Conservation (phyloP, 495 filamentous ascomycete genomes). For the Oidiodendron maius region DNA sequence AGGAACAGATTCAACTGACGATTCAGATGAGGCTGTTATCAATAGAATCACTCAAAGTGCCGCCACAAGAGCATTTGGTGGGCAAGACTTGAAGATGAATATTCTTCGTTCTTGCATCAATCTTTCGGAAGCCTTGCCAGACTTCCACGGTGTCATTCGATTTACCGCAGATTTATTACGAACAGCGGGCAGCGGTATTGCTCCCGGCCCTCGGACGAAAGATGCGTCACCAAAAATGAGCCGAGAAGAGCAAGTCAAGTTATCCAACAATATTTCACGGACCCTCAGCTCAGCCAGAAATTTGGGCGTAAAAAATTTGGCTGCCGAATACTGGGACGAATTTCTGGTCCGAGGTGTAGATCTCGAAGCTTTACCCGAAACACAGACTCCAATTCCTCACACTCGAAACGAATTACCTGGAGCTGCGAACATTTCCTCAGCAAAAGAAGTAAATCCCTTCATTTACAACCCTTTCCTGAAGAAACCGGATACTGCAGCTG, state of each 20-base stretch:
- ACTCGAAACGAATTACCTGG: conserved; percentile 64
- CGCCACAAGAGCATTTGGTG: conserved; percentile 53
- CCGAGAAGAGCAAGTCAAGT: conserved; percentile 76
- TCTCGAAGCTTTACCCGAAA: conserved; percentile 42
- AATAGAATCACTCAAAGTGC: conserved; percentile 46
- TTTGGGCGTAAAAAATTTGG: conserved; percentile 60
- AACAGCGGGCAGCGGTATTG: conserved; percentile 73
- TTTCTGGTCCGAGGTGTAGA: conserved; percentile 83
- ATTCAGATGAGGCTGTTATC: conserved; percentile 44
- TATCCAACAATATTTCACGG: conserved; percentile 76
- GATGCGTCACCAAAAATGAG: conserved; percentile 58
- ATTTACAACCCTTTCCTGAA: conserved; percentile 88
- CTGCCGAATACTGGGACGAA: conserved; percentile 93
- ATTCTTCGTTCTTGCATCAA: conserved; percentile 80
- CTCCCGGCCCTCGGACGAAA: conserved; percentile 55
- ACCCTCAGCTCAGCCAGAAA: conserved; percentile 70
- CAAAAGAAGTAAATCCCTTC: conserved; percentile 66
- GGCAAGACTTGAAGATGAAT: conserved; percentile 69
- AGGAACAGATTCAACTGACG: conserved; percentile 19
- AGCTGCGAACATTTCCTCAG: conserved; percentile 42
- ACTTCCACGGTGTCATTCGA: conserved; percentile 79
- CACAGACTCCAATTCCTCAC: conserved; percentile 61
- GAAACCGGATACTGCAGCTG: conserved; percentile 46
- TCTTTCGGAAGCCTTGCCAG: conserved; percentile 87
- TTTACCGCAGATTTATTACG: conserved; percentile 80